phyloP scores from a whole-genome alignment of 371 early-diverging fungal species.

The Amoeboradix gromovi region DNA sequence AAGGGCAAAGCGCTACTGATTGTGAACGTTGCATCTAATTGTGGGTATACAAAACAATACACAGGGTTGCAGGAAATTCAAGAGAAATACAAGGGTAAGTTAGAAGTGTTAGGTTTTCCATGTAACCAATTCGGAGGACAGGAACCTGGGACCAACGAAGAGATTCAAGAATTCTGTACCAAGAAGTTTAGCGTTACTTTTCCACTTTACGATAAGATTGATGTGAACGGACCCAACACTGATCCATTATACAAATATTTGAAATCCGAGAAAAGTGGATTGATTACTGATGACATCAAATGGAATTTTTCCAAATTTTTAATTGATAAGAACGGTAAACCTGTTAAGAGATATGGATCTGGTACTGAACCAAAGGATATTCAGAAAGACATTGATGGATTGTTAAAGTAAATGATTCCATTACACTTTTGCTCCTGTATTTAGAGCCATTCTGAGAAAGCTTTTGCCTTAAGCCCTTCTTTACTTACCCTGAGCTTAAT shows the following conservation, averaged over 20 bases:
- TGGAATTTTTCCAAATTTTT: constrained; percentile 17
- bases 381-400: too few species aligned
- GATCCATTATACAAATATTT: constrained; percentile 10
- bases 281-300: constrained; percentile 7
- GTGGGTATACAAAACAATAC: constrained; percentile 59
- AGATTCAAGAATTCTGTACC: constrained; percentile 5
- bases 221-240: constrained; percentile 4
- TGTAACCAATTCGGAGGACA: constrained; percentile 63
- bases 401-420: too few species aligned
- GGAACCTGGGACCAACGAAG: constrained; percentile 28
- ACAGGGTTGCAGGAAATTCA: constrained; percentile 41
- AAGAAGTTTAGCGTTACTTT: constrained; percentile 2
- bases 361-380: not conserved
- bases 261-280: constrained; percentile 4
- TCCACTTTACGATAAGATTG: constrained; percentile 7
- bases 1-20: constrained; percentile 47
- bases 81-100: constrained; percentile 37
- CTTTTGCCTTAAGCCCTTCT: too few species aligned
- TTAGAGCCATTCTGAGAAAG: too few species aligned
- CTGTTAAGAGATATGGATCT: constrained; percentile 9
- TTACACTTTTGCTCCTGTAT: too few species aligned
- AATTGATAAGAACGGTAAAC: constrained; percentile 7
- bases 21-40: constrained; percentile 82
- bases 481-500: too few species aligned
- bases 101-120: constrained; percentile 36